Percentiles rank a stretch among this genome's conserved stretches.
Evolutionary conservation across 495 filamentous ascomycete genomes (phyloP).

Genomic region (Cetradonia linearis): DNA sequence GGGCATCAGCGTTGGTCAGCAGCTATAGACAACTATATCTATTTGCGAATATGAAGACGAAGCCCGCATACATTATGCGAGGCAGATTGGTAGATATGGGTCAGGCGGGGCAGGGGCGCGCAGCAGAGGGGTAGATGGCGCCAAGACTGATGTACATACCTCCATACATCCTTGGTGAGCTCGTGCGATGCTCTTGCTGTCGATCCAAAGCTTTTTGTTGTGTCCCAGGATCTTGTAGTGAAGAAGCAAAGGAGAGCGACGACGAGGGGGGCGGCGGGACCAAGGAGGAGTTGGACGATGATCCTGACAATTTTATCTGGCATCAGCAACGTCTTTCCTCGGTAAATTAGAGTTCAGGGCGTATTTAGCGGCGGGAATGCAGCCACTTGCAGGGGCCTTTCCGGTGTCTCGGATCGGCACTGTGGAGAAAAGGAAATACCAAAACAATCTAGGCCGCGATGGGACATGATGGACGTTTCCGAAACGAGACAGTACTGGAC

Average conservation of each 20-base stretch:
- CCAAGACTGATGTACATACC: constrained; percentile 12
- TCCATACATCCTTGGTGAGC: constrained; percentile 23
- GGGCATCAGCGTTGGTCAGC: constrained; percentile 4
- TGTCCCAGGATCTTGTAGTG: constrained; percentile 7
- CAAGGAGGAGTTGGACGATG: constrained; percentile 15
- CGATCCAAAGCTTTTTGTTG: constrained; percentile 12
- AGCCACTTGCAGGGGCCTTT: constrained; percentile 13
- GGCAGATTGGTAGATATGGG: background rate
- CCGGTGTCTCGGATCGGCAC: constrained; percentile 14
- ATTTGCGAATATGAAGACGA: background rate
- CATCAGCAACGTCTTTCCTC: constrained; percentile 4
- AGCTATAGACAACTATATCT: background rate
- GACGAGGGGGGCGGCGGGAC: constrained; percentile 18
- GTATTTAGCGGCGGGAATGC: constrained; percentile 3
- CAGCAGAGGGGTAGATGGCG: background rate
- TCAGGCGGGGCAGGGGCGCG: background rate
- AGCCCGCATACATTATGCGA: background rate
- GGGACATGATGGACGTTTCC: background rate
- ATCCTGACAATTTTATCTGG: constrained; percentile 12
- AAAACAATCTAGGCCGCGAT: constrained; percentile 3
- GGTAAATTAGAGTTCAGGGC: background rate
- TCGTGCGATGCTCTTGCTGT: constrained; percentile 9
- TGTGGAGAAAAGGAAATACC: constrained; percentile 10
- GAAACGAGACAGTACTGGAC: background rate
- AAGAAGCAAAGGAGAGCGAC: constrained; percentile 10